Percentiles rank a stretch among this genome's conserved stretches.
Conservation (phyloP, 768 basidiomycete species). For the Podaxis rugospora region DNA sequence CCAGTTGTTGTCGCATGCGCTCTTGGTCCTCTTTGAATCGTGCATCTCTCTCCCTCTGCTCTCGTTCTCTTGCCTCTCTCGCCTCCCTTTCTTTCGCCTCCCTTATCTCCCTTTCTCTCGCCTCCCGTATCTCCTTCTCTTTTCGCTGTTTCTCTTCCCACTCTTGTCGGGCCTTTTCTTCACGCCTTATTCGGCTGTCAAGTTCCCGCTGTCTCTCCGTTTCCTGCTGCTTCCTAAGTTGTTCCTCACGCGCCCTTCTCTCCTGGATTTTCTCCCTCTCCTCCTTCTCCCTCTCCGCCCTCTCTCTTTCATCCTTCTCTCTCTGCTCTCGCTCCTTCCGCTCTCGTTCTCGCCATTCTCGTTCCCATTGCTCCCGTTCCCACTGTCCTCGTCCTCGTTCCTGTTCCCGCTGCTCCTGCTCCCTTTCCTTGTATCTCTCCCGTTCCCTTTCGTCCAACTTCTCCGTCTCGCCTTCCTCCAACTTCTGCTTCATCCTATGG, state of each 20-base stretch:
- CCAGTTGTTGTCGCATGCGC: constrained; percentile 29
- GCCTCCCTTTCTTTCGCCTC: constrained; percentile 21
- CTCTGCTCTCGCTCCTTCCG: constrained; percentile 7
- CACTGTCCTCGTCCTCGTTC: neutral
- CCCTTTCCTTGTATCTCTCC: constrained; percentile 16
- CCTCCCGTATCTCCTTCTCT: constrained; percentile 13
- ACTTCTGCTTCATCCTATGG: constrained; percentile 3
- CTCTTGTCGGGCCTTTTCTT: constrained; percentile 12
- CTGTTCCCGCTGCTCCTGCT: constrained; percentile 6
- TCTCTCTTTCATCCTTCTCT: constrained; percentile 20
- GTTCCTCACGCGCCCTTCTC: constrained; percentile 17
- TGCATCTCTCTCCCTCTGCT: constrained; percentile 19
- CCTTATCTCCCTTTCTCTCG: constrained; percentile 18
- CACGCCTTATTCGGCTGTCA: constrained; percentile 12
- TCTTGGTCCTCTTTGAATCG: constrained; percentile 24
- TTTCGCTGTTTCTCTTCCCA: constrained; percentile 18
- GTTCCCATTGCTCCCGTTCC: constrained; percentile 16
- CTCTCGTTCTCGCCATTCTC: constrained; percentile 9
- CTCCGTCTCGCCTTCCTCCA: constrained; percentile 5
- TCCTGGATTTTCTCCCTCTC: constrained; percentile 16
- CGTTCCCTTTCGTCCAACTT: constrained; percentile 13
- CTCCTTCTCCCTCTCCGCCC: constrained; percentile 12
- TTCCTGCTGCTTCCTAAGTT: constrained; percentile 12
- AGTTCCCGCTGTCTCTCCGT: constrained; percentile 12
- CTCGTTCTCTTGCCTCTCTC: constrained; percentile 7